These are phyloP conservation scores for Nicotiana paniculata DNA, from an alignment of 257 asterid genomes.

Conservation along the genomic window DNA sequence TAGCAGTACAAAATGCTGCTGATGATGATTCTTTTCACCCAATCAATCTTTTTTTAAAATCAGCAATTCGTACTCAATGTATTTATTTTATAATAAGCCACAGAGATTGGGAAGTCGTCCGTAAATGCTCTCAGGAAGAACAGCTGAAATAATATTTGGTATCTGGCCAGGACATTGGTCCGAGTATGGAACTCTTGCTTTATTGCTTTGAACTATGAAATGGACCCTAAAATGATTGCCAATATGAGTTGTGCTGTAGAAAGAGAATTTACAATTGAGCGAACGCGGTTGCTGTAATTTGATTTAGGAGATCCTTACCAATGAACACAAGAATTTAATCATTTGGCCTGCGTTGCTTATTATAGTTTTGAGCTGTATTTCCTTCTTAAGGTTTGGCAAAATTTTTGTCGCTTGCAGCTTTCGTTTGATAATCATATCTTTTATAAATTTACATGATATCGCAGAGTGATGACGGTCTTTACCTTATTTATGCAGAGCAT, in stretches of 20 bases:
- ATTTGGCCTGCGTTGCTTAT: not conserved
- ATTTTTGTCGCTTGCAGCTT: not conserved
- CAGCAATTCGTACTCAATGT: not conserved
- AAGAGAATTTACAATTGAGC: not conserved
- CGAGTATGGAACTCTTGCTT: slow-evolving; percentile 34
- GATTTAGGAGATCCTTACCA: not conserved
- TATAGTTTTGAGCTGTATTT: not conserved
- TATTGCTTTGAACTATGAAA: not conserved
- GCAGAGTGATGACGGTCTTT: not conserved
- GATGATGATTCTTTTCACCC: no score
- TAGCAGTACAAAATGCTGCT: slow-evolving; percentile 43
- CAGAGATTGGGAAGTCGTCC: no score
- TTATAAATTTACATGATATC: not conserved
- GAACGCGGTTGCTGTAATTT: no score
- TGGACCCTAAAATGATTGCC: not conserved
- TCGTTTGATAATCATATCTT: not conserved
- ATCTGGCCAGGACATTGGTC: slow-evolving; percentile 45
- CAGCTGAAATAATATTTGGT: slow-evolving; percentile 40
- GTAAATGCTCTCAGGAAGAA: no score
- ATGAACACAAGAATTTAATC: not conserved
- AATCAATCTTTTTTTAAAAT: no score
- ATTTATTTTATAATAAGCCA: no score
- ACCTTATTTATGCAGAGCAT: not conserved
- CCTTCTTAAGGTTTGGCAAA: not conserved
- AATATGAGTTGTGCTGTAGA: not conserved